Percentiles rank a stretch among this genome's conserved stretches.
Conservation (phyloP, 2,329 filamentous ascomycete species). For the Colletotrichum godetiae region DNA sequence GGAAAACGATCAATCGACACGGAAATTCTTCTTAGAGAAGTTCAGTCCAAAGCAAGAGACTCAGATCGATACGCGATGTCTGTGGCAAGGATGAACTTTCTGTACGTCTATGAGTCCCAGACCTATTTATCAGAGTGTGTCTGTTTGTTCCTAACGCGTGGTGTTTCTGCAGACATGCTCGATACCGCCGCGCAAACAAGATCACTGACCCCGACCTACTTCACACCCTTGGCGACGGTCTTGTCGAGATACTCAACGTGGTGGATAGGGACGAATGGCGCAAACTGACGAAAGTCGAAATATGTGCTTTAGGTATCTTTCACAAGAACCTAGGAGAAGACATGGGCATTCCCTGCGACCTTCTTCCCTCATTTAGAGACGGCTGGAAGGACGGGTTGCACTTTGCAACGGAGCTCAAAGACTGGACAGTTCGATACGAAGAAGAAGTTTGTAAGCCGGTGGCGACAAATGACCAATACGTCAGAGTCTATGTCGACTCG, state of each 20-base stretch:
- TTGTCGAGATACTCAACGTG: constrained; percentile 65
- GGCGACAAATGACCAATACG: constrained; percentile 47
- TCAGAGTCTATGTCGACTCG: constrained; percentile 43
- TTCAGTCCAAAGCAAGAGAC: constrained; percentile 54
- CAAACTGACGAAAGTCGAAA: constrained; percentile 62
- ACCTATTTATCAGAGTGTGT: background rate
- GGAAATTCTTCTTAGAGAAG: constrained; percentile 58
- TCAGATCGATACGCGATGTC: constrained; percentile 58
- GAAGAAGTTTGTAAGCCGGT: constrained; percentile 43
- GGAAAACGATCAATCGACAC: constrained; percentile 66
- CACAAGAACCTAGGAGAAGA: constrained; percentile 68
- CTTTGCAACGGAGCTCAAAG: constrained; percentile 61
- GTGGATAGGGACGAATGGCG: constrained; percentile 69
- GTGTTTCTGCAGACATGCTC: constrained; percentile 51
- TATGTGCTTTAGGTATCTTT: constrained; percentile 65
- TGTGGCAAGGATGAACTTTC: constrained; percentile 72
- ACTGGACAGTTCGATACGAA: constrained; percentile 65
- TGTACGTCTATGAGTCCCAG: constrained; percentile 42
- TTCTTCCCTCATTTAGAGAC: constrained; percentile 50
- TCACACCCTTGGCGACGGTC: constrained; percentile 71
- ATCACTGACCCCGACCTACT: constrained; percentile 73
- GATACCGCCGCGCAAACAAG: constrained; percentile 66
- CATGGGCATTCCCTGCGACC: constrained; percentile 61
- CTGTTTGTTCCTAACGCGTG: background rate
- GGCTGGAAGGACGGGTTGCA: constrained; percentile 62